Evolutionary conservation across 1,284 basidiomycete species (phyloP), one percentile per base, ranked within the genome.

Genomic region (Cystobasidiaceae sp.): DNA sequence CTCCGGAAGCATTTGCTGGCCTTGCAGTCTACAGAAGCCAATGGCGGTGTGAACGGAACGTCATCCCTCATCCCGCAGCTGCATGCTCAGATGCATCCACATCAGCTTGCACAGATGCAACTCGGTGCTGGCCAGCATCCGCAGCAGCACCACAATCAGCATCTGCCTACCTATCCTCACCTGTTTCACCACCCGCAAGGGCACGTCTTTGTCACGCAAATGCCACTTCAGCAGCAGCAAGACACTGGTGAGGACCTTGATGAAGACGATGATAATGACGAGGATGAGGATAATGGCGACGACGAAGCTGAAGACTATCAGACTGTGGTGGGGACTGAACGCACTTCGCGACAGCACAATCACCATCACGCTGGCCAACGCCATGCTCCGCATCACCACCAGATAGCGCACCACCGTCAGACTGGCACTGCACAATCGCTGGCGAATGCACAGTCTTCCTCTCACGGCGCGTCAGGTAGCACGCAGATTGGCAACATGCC

Each of bases 1-100:
- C 82, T 99, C 32, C 83, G 94, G 41, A 80, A 84, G 25, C 93
- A 86, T 75, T 79, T 97, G 7, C 54, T 67, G 30, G 27, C 54
- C 2, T 44, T 72, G 5, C 56, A 51, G 19, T 30, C 44, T 21
- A 28, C 28, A 6, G 46, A 64, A 37, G 28, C 21, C 3, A 2
- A 2, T 6, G 3, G 19, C 33, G 34, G 56, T 25, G 30, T 21
- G 9, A 48, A 39, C 19, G 51, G 51, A 11, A 41, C 8, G 7
- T 13, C 19, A 6, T 25, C 56, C 8, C 19, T 59, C 27, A 30
- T 59, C 15, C 56, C 45, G 43, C 39, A 55, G n/a, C 46, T 37
- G 1, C 48, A 61, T 37, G 27, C 32, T 46, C 57, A 59, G 17
- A 9, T 41, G 21, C 45, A 41, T 15, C 58, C 50, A 30, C 54